phyloP scores from a whole-genome alignment of 2,329 filamentous ascomycete genomes.

The Monosporascus sp. region DNA sequence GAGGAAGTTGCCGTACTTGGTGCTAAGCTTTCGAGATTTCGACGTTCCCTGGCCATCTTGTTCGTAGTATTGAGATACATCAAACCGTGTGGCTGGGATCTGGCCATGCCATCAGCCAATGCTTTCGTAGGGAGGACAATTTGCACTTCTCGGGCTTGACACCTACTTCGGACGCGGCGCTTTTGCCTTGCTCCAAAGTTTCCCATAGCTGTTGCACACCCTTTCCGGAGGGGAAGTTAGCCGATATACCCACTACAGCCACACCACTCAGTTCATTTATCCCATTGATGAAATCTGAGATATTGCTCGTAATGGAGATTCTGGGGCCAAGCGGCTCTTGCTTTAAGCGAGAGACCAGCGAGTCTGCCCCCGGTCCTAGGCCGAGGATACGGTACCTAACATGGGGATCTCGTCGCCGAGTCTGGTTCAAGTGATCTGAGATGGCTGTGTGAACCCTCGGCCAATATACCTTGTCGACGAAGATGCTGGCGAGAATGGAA shows the following conservation, averaged over 20 bases:
- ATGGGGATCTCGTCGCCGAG: not conserved
- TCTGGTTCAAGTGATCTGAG: not conserved
- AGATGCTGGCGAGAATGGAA: slow-evolving; percentile 4
- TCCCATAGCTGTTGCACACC: slow-evolving; percentile 7
- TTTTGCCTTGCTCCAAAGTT: slow-evolving; percentile 7
- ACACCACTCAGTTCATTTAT: slow-evolving; percentile 2
- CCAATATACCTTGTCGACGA: slow-evolving; percentile 10
- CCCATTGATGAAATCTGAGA: not conserved
- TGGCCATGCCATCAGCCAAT: not conserved
- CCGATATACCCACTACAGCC: slow-evolving; percentile 11
- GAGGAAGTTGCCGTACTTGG: slow-evolving; percentile 12
- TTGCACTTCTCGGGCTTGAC: not conserved
- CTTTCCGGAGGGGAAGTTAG: slow-evolving; percentile 6
- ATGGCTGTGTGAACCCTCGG: not conserved
- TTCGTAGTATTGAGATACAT: slow-evolving; percentile 1
- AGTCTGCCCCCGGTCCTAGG: not conserved
- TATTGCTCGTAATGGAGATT: not conserved
- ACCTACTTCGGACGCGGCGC: slow-evolving; percentile 7
- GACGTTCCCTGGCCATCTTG: not conserved
- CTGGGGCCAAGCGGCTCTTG: not conserved
- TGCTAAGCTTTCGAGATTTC: not conserved
- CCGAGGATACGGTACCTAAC: not conserved
- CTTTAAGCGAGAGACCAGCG: not conserved
- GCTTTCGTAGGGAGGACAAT: not conserved
- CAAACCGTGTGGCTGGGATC: slow-evolving; percentile 11